Conservation (phyloP, 176 grass and related monocot genomes). For the Calamus simplicifolius region DNA sequence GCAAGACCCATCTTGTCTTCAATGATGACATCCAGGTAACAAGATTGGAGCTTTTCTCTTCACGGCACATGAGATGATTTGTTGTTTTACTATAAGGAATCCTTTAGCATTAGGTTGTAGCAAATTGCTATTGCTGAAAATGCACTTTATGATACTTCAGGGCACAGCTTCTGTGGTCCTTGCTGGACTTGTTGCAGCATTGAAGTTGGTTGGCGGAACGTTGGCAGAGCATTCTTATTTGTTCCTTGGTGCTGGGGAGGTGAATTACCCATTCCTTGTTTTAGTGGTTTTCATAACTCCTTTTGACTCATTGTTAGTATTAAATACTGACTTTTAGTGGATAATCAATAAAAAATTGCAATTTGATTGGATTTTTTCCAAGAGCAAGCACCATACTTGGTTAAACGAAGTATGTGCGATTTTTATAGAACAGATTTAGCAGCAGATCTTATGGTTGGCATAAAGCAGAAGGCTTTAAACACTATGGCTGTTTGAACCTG, state of each 20-base stretch:
- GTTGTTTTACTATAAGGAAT: constrained; percentile 17
- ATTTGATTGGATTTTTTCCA: too few relatives aligned
- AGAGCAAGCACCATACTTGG: too few relatives aligned
- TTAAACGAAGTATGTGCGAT: too few relatives aligned
- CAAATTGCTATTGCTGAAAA: not conserved
- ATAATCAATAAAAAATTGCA: too few relatives aligned
- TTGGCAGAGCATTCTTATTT: constrained; percentile 91
- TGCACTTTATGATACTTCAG: constrained; percentile 34
- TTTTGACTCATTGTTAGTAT: too few relatives aligned
- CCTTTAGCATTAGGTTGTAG: not conserved
- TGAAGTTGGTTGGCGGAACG: constrained; percentile 78
- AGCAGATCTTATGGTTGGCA: too few relatives aligned
- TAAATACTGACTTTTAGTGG: too few relatives aligned
- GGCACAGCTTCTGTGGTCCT: constrained; percentile 98
- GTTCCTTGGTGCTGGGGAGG: constrained; percentile 99
- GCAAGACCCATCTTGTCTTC: constrained; percentile 98
- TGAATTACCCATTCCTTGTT: constrained; percentile 23
- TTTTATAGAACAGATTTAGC: too few relatives aligned
- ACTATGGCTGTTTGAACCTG: too few relatives aligned
- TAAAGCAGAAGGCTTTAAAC: too few relatives aligned
- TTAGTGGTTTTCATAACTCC: not conserved
- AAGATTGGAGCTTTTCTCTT: constrained; percentile 8
- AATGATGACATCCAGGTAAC: constrained; percentile 98
- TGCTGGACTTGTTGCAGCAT: constrained; percentile 71
- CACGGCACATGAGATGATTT: not conserved